Percentiles rank a stretch among this genome's conserved stretches.
These are phyloP conservation scores for Spathaspora boniae DNA, from an alignment of 805 yeast genomes.

Conservation along the genomic window DNA sequence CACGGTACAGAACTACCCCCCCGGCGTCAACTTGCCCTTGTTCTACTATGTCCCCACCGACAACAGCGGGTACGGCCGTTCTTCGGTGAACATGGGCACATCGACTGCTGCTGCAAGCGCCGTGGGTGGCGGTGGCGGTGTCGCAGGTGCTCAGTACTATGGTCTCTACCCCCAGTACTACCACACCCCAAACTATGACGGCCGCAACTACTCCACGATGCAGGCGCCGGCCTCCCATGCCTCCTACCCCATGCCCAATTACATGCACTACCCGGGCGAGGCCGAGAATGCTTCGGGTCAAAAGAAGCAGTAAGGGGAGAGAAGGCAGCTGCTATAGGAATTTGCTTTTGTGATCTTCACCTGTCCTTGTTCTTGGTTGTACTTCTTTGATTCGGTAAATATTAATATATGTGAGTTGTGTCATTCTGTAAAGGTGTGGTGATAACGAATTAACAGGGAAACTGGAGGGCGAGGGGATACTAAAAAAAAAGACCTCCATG, in stretches of 20 bases:
- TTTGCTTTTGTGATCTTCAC: neutral
- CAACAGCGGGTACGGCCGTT: too few species aligned
- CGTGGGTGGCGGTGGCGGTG: conserved; percentile 1
- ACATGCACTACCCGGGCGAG: conserved; percentile 10
- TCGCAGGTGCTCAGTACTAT: conserved; percentile 5
- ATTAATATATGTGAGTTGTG: neutral
- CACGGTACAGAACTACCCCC: too few species aligned
- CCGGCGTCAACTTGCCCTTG: conserved; percentile 9
- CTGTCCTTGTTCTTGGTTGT: too few species aligned
- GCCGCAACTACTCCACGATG: too few species aligned
- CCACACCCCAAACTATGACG: conserved; percentile 1
- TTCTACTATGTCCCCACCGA: conserved; percentile 10
- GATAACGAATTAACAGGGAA: neutral
- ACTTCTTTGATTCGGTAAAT: neutral
- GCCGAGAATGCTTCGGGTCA: conserved; percentile 9
- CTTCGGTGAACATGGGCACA: neutral
- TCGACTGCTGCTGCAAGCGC: neutral
- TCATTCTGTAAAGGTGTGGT: neutral
- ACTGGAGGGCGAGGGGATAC: too few species aligned
- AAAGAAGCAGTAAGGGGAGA: conserved; percentile 7
- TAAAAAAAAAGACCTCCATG: neutral
- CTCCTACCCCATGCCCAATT: conserved; percentile 8
- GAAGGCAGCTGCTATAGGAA: neutral
- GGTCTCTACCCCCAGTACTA: conserved; percentile 9
- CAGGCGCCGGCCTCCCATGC: too few species aligned